Conservation (phyloP, 345 rosid species). For the Toxicodendron radicans region DNA sequence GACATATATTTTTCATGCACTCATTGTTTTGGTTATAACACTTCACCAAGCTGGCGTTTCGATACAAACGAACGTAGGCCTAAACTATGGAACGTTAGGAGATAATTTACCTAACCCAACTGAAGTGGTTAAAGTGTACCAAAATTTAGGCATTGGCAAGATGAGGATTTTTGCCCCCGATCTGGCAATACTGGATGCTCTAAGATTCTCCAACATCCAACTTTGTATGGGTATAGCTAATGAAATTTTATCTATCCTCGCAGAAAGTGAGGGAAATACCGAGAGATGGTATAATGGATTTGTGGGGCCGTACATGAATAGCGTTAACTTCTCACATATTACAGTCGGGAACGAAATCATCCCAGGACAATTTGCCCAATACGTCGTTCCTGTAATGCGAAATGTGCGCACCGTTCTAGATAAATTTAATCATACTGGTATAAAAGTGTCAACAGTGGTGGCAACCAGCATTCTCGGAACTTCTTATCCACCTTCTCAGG, state of each 20-base stretch:
- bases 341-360: constrained; percentile 20
- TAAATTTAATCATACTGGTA: background rate
- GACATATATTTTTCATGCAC: background rate
- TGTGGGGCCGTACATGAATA: constrained; percentile 12
- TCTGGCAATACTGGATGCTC: constrained; percentile 9
- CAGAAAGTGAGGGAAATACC: constrained; percentile 6
- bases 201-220: background rate
- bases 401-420: background rate
- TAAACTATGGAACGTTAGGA: constrained; percentile 18
- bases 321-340: background rate
- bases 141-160: background rate
- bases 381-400: background rate
- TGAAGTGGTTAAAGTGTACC: constrained; percentile 18
- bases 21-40: background rate
- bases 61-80: constrained; percentile 10
- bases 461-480: too few relatives aligned
- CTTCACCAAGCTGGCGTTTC: background rate
- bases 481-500: too few relatives aligned
- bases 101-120: constrained; percentile 15
- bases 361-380: constrained; percentile 8
- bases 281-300: constrained; percentile 3
- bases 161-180: constrained; percentile 22
- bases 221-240: constrained; percentile 8
- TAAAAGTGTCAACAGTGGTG: too few relatives aligned
- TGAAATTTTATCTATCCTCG: constrained; percentile 17